A percentile compares a stretch with the other conserved stretches of the same genome.
phyloP scores from a whole-genome alignment of 768 basidiomycete genomes.

The Paxillus involutus region DNA sequence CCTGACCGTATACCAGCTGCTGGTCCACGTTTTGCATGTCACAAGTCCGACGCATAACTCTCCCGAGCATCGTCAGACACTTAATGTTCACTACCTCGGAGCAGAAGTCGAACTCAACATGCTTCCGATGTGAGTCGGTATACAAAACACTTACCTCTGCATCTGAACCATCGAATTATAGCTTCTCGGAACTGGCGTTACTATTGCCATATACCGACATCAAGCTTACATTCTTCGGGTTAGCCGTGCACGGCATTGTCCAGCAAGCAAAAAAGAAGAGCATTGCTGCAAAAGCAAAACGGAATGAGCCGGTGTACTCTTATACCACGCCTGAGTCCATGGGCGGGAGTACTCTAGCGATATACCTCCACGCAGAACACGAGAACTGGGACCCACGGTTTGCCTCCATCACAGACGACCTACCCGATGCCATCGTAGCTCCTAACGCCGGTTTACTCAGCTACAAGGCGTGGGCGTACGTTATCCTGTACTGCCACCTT shows the following conservation, averaged over 20 bases:
- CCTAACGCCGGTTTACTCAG: slow-evolving; percentile 39
- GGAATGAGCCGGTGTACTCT: slow-evolving; percentile 28
- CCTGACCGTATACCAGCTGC: slow-evolving; percentile 39
- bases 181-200: slow-evolving; percentile 47
- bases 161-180: slow-evolving; percentile 11
- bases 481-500: slow-evolving; percentile 30
- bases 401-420: slow-evolving; percentile 10
- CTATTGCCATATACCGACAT: slow-evolving; percentile 45
- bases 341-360: slow-evolving; percentile 39
- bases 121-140: slow-evolving; percentile 37
- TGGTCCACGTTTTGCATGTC: slow-evolving; percentile 35
- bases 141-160: background rate
- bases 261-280: slow-evolving; percentile 31
- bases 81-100: slow-evolving; percentile 38
- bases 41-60: slow-evolving; percentile 23
- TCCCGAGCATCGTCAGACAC: slow-evolving; percentile 21
- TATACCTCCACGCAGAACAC: slow-evolving; percentile 33
- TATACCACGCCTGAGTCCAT: slow-evolving; percentile 38
- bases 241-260: slow-evolving; percentile 29
- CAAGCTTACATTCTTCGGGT: slow-evolving; percentile 41
- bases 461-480: slow-evolving; percentile 37
- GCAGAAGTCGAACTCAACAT: slow-evolving; percentile 40
- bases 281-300: slow-evolving; percentile 31
- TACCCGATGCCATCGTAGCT: slow-evolving; percentile 44
- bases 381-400: slow-evolving; percentile 28